Conservation (phyloP, 2,329 filamentous ascomycete species). For the Diaporthe sp. region DNA sequence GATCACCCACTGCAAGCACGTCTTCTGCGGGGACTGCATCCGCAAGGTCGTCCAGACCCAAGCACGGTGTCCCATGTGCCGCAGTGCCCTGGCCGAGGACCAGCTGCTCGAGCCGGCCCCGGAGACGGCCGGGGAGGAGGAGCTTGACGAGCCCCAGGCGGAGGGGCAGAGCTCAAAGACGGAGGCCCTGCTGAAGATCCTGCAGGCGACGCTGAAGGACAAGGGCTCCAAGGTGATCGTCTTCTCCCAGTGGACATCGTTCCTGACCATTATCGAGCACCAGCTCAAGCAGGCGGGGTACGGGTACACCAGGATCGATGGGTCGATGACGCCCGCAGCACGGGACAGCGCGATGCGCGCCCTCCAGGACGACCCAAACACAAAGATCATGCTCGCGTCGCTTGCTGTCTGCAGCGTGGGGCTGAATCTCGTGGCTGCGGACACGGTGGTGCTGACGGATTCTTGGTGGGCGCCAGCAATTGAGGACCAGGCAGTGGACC, state of each 20-base stretch:
- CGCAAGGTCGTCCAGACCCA: constrained; percentile 80
- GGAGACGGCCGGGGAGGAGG: constrained; percentile 62
- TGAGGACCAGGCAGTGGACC: constrained; percentile 91
- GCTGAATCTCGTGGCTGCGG: constrained; percentile 86
- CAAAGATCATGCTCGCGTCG: constrained; percentile 84
- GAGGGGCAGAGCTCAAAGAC: constrained; percentile 85
- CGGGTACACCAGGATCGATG: constrained; percentile 81
- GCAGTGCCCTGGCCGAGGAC: constrained; percentile 72
- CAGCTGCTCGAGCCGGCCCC: constrained; percentile 75
- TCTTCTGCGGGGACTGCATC: constrained; percentile 83
- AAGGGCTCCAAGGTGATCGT: constrained; percentile 77
- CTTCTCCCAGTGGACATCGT: constrained; percentile 84
- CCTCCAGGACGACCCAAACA: constrained; percentile 76
- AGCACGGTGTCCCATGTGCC: constrained; percentile 88
- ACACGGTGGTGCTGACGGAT: constrained; percentile 87
- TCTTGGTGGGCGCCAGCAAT: constrained; percentile 94
- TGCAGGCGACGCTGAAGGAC: constrained; percentile 77
- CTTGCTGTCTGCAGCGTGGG: constrained; percentile 87
- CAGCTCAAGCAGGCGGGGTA: constrained; percentile 74
- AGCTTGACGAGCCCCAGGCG: constrained; percentile 68
- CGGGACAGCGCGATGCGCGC: constrained; percentile 80
- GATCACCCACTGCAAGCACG: constrained; percentile 88
- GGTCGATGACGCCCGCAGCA: constrained; percentile 77
- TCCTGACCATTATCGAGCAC: constrained; percentile 78
- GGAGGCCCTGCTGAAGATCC: constrained; percentile 80